Evolutionary conservation across 176 grass and related monocot species (phyloP).

Genomic region (Avena insularis): DNA sequence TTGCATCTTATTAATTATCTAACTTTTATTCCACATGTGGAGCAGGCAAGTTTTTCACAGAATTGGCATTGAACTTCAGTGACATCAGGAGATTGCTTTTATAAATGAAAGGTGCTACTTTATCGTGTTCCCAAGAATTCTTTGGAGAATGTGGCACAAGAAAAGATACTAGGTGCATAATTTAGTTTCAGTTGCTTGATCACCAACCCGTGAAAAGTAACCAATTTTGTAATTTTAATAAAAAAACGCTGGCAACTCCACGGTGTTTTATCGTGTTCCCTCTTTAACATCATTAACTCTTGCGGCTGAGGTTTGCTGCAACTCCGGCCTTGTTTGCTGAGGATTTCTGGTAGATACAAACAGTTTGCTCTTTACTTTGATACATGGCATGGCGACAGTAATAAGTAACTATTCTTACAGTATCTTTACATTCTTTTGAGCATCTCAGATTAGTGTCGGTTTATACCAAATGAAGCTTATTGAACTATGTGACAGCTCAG

Average conservation of each 20-base stretch:
- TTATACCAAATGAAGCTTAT: neutral
- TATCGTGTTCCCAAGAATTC: constrained; percentile 44
- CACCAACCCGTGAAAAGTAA: constrained; percentile 36
- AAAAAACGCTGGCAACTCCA: constrained; percentile 22
- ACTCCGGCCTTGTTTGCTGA: constrained; percentile 16
- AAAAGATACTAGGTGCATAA: constrained; percentile 25
- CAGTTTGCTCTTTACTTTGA: constrained; percentile 10
- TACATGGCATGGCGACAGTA: constrained; percentile 16
- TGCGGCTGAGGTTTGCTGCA: neutral
- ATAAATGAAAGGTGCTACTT: constrained; percentile 53
- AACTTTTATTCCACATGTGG: constrained; percentile 14
- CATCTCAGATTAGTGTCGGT: neutral
- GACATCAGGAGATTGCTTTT: constrained; percentile 82
- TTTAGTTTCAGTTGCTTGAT: constrained; percentile 31
- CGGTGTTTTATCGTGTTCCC: neutral
- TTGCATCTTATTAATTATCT: neutral
- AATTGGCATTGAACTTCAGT: constrained; percentile 75
- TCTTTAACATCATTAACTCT: constrained; percentile 18
- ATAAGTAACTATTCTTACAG: constrained; percentile 16
- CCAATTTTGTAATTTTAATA: constrained; percentile 61
- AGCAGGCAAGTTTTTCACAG: constrained; percentile 80
- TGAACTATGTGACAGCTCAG: neutral
- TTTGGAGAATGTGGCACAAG: constrained; percentile 24
- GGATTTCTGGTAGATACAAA: constrained; percentile 28
- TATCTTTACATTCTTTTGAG: neutral